Evolutionary conservation across 495 filamentous ascomycete species (phyloP).

Genomic region (Jackrogersella multiformis): DNA sequence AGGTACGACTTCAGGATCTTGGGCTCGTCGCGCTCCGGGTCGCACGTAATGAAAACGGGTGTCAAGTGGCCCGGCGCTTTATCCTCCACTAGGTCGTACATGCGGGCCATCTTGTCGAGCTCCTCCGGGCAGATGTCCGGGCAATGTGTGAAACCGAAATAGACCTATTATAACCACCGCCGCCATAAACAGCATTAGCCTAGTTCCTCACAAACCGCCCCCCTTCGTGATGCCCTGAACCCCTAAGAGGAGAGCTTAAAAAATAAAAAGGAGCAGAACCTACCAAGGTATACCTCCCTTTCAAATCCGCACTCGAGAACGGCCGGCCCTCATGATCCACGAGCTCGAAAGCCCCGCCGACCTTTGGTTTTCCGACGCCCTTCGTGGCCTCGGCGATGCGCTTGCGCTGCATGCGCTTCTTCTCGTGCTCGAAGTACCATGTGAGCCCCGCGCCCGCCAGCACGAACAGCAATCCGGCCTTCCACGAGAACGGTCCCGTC

Average conservation of each 20-base stretch:
- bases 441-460: slow-evolving; percentile 77
- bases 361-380: slow-evolving; percentile 90
- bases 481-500: slow-evolving; percentile 84
- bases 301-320: slow-evolving; percentile 80
- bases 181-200: not conserved
- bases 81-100: slow-evolving; percentile 82
- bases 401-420: slow-evolving; percentile 85
- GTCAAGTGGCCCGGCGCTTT: slow-evolving; percentile 49
- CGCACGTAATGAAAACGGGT: slow-evolving; percentile 94
- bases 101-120: slow-evolving; percentile 96
- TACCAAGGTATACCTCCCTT: slow-evolving; percentile 83
- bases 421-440: slow-evolving; percentile 90
- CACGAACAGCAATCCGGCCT: slow-evolving; percentile 87
- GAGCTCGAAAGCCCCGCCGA: slow-evolving; percentile 86
- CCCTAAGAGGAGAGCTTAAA: too few relatives aligned
- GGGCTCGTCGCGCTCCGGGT: slow-evolving; percentile 89
- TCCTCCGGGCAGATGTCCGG: slow-evolving; percentile 99
- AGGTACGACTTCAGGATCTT: slow-evolving; percentile 85
- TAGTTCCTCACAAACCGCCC: not conserved
- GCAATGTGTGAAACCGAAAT: slow-evolving; percentile 98
- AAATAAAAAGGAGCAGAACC: slow-evolving; percentile 30
- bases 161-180: too few relatives aligned
- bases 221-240: too few relatives aligned
- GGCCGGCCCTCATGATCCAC: slow-evolving; percentile 80
- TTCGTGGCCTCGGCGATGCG: slow-evolving; percentile 89